Conservation (phyloP, 139 green algal species). For the Asterochloris erici region DNA sequence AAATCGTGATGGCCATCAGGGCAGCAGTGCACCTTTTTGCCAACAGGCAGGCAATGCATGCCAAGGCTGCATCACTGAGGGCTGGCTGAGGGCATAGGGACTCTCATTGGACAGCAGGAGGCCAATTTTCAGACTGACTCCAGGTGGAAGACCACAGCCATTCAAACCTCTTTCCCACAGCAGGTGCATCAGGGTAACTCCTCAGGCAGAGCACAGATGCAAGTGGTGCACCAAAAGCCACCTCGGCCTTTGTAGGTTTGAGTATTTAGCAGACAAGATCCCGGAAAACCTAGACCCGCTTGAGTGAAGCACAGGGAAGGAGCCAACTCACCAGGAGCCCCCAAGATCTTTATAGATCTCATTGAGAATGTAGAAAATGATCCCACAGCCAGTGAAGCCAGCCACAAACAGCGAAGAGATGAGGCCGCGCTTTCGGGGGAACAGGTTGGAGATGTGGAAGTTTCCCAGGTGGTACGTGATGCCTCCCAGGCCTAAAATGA, state of each 20-base stretch:
- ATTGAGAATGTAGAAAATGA: constrained; percentile 55
- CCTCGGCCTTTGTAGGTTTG: not conserved
- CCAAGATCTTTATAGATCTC: constrained; percentile 39
- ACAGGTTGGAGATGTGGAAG: constrained; percentile 55
- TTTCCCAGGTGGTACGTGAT: constrained; percentile 61
- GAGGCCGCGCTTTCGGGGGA: constrained; percentile 40
- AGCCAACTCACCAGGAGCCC: constrained; percentile 14
- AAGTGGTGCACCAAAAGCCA: no score
- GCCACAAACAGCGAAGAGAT: constrained; percentile 49
- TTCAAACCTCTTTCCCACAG: no score
- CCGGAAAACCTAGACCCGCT: not conserved
- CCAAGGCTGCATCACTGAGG: no score
- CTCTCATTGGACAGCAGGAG: no score
- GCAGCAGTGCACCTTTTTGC: no score
- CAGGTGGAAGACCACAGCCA: no score
- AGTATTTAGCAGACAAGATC: not conserved
- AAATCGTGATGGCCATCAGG: no score
- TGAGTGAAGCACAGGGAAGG: not conserved
- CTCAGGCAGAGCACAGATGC: no score
- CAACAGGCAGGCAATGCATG: no score
- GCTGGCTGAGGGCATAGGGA: no score
- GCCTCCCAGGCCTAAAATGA: constrained; percentile 53
- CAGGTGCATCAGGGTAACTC: no score
- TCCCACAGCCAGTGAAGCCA: constrained; percentile 57
- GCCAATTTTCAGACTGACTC: no score